These are phyloP conservation scores for Orbilia ellipsospora DNA, from an alignment of 2,329 filamentous ascomycete genomes.

Conservation along the genomic window DNA sequence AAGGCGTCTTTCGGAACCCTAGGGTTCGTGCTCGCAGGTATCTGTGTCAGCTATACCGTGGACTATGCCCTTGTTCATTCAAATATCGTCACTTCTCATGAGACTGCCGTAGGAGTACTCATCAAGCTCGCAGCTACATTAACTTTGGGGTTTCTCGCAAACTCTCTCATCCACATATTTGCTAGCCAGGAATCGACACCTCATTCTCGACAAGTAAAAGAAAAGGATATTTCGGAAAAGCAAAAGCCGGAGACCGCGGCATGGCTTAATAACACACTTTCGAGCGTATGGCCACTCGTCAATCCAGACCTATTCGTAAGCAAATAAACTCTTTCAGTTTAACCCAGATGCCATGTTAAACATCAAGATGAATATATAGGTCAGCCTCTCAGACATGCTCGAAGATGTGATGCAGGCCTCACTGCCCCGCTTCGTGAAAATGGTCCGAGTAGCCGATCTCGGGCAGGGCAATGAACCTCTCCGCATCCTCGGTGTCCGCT, in stretches of 20 bases:
- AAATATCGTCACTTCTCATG: not conserved
- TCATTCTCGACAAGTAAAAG: slow-evolving; percentile 56
- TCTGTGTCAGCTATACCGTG: slow-evolving; percentile 1
- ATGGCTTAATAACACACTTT: slow-evolving; percentile 77
- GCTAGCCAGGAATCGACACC: not conserved
- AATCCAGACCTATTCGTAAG: slow-evolving; percentile 79
- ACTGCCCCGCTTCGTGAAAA: slow-evolving; percentile 74
- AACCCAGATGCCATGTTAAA: not conserved
- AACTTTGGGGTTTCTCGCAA: not conserved
- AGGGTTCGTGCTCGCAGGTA: slow-evolving; percentile 1
- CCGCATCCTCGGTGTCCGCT: slow-evolving; percentile 76
- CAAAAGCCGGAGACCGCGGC: slow-evolving; percentile 72
- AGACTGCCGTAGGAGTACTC: not conserved
- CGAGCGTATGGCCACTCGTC: slow-evolving; percentile 77
- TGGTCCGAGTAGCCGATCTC: slow-evolving; percentile 80
- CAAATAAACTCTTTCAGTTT: slow-evolving; percentile 60
- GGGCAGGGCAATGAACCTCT: slow-evolving; percentile 79
- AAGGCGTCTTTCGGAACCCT: slow-evolving; percentile 3
- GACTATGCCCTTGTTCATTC: slow-evolving; percentile 2
- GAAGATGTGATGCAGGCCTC: slow-evolving; percentile 85
- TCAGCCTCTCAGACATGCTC: slow-evolving; percentile 70
- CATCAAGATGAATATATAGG: not conserved
- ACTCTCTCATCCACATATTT: slow-evolving; percentile 49
- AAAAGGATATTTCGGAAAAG: slow-evolving; percentile 22
- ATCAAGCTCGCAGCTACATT: slow-evolving; percentile 9